Base-by-base conservation (phyloP, 352 stramenopile genomes). In the Phytopythium vexans region DNA sequence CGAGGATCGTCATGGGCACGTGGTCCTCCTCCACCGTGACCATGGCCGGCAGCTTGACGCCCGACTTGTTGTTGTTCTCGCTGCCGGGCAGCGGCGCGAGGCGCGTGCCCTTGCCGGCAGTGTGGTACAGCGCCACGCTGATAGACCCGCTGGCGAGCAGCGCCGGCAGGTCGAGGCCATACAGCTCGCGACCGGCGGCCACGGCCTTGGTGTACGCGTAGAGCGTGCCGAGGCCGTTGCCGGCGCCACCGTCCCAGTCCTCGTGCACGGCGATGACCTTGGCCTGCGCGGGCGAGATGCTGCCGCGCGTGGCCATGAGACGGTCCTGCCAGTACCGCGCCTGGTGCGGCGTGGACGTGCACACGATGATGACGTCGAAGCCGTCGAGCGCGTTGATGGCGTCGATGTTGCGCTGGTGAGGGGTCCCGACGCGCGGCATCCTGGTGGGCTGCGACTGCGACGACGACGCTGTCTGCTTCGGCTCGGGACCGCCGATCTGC, bases 11-110 rank as follows among this genome's bases (percentile, higher is more conserved):
- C 70, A 99, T 96, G 38, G 94, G 88, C 64, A 97, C 85, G 21
- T 83, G 82, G 47, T 86, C 78, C 34, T 94, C 84, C 54, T 83
- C 78, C 41, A 95, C 80, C 64, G 90, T 79, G 63, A 97, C 76
- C 68, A 94, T 97, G 41, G 96, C 92, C 4, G 96, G 96, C 33
- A 99, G 81, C 91, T 99, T 99, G 42, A 99, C 97, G 52, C 96
- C 97, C 27, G 96, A 97, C 77, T 99, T 99, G 82, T 99, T 99
- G 77, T 99, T 99, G 79, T 99, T 99, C 66, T 99, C 97, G 48
- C 84, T 96, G 38, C 96, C 97, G 6, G 96, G 95, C 37, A 99
- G 74, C 41, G 96, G 97, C 40, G 97, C 96, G 21, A 99, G 83
- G 21, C 97, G 91, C 49, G 97, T 99, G 42, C 96, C 97, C 72